These are phyloP conservation scores for Lablab purpureus DNA, from an alignment of 306 rosid species.

Conservation along the genomic window DNA sequence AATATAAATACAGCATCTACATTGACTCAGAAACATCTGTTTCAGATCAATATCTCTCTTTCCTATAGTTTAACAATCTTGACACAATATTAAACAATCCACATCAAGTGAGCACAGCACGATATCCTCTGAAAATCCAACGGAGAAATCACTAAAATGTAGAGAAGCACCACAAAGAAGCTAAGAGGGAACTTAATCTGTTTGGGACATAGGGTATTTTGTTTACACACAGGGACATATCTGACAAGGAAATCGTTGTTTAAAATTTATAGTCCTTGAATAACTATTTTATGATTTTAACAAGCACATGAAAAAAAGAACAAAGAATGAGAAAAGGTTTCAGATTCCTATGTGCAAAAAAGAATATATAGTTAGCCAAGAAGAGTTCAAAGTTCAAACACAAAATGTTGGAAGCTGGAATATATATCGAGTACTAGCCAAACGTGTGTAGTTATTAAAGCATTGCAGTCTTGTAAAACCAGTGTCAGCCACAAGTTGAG, in stretches of 20 bases:
- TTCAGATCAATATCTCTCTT: too few species aligned
- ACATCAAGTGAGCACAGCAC: neutral
- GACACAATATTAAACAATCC: neutral
- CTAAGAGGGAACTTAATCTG: neutral
- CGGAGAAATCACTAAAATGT: neutral
- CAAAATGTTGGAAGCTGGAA: neutral
- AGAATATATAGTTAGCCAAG: neutral
- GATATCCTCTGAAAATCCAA: neutral
- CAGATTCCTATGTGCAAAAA: neutral
- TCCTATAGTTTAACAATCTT: neutral
- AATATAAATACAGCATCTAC: too few species aligned
- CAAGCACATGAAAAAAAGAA: neutral
- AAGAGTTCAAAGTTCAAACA: constrained; percentile 9
- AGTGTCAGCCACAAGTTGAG: constrained; percentile 14
- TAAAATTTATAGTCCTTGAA: neutral
- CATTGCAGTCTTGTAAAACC: neutral
- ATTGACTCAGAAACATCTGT: too few species aligned
- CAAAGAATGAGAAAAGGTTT: neutral
- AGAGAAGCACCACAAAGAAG: constrained; percentile 19
- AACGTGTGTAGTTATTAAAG: neutral
- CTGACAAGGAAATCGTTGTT: neutral
- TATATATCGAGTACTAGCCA: neutral
- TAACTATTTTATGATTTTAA: constrained; percentile 9
- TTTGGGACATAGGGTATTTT: neutral
- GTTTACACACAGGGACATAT: neutral